Evolutionary conservation across 164 flowering plant species (phyloP), one percentile per base, ranked within the genome.

Genomic region (grape (Vitis vinifera)): DNA sequence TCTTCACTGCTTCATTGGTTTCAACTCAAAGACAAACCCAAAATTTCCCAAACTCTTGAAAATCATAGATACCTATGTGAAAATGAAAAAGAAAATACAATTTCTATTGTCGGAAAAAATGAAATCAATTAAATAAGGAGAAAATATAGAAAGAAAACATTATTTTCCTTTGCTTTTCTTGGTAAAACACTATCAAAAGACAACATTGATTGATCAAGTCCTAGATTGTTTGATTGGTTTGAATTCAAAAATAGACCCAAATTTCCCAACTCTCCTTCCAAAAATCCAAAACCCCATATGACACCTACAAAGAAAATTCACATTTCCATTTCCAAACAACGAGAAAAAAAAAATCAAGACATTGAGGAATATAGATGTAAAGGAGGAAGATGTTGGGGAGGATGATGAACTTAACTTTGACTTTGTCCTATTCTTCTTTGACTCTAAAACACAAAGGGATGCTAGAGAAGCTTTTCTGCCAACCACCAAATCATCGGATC

Each of bases 401-500:
- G 75, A 67, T 65, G 75, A 29, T 53, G 68, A 17, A 53, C 71
- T 65, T 71, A 67, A 17, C 10, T 63, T 14, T 65, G 77, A 9
- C n/a, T 27, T 5, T 37, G 44, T 37, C 6, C 44, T 37, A 3
- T 37, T 37, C 44, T 37, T 37, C 50, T 62, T 31, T 27, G 49
- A 47, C 68, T 73, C 63, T 74, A 77, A 23, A 65, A 0, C 8
- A 92, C 75, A 57, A 94, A 94, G 0, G 97, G 95, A 66, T 94
- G 98, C 19, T 27, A 58, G 65, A 92, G 72, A 71, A 94, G 68
- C 69, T 62, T 73, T 51, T 51, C 66, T 0, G 97, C 91, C 1
- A 85, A 72, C 92, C 92, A 88, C 49, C 97, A 58, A 69, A 51
- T 74, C 5, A 75, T 68, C 11, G 96, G 96, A 0, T 90, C 96